Evolutionary conservation across 495 filamentous ascomycete species (phyloP), one percentile per base, ranked within the genome.

Genomic region (Neurospora hispaniola): DNA sequence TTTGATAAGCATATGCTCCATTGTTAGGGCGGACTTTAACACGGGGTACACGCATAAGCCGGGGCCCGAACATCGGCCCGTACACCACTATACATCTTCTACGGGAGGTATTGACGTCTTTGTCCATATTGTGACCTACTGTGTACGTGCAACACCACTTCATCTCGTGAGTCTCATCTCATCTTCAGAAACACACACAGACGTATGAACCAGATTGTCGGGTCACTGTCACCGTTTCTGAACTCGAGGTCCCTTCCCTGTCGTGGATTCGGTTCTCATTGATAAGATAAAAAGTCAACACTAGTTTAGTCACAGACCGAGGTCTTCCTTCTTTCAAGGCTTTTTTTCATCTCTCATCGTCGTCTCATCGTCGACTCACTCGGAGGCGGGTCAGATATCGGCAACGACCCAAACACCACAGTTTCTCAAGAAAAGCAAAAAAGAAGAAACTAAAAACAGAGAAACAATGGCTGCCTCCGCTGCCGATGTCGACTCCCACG

Each of bases 391-490:
- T 14, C 23, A 31, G 54, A 62, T 62, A 62, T 62, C 23, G 54
- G 54, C 27, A 66, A 66, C 54, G 54, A 66, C 12, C 2, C 35
- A 38, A 16, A 31, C 20, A 27, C 14, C 48, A 9, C 6, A 66
- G 54, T 66, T 66, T 66, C 54, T 14, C 5, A 66, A 35, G 14
- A 18, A 38, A 35, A 31, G 5, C 1, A 35, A 14, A 42, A 16
- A 38, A 6, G 35, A 5, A 38, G 5, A 5, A 38, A 5, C n/a
- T 2, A 0, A 38, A 38, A 1, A 59, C 4, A 71, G 20, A 46
- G 39, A 46, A 73, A 75, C 48, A 72, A 85, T 85, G 83, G 82
- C 78, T 69, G 83, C 84, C 75, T 75, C 81, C n/a, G 80, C 75
- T 41, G 79, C 79, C 72, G 82, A 83, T 66, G 70, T 83, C 68